phyloP scores from a whole-genome alignment of 192 early-diverging fungal species.

The Globomyces pollinis-pini region DNA sequence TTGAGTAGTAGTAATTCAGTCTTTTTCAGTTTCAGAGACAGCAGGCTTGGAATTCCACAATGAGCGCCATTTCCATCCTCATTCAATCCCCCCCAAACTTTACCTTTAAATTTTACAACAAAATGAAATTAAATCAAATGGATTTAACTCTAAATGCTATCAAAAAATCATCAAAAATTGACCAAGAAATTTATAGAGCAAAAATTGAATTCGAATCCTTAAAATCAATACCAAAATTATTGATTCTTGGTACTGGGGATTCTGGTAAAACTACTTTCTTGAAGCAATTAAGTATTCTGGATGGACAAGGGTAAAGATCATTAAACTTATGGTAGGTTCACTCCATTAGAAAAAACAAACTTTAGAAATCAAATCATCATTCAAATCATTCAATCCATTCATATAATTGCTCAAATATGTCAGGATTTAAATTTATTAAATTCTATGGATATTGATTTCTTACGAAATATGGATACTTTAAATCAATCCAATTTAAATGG shows the following conservation, averaged over 20 bases:
- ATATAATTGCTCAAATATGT: not conserved
- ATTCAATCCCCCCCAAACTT: too few species aligned
- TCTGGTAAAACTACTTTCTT: constrained; percentile 1
- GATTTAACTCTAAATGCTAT: too few species aligned
- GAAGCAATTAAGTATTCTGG: not conserved
- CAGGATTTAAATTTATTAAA: not conserved
- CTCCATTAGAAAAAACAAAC: not conserved
- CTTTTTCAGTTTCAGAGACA: too few species aligned
- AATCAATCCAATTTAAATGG: too few species aligned
- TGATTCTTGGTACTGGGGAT: constrained; percentile 3
- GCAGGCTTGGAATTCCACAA: too few species aligned
- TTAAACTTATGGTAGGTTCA: too few species aligned
- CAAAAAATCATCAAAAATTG: not conserved
- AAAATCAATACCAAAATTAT: not conserved
- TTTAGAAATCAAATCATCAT: not conserved
- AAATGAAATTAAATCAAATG: too few species aligned
- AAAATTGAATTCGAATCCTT: not conserved
- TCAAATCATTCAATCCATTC: not conserved
- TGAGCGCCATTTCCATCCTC: too few species aligned
- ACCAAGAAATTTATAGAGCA: not conserved
- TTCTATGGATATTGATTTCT: not conserved
- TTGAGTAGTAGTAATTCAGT: too few species aligned
- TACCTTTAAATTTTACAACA: too few species aligned
- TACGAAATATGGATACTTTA: too few species aligned
- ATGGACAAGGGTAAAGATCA: not conserved